These are phyloP conservation scores for Leccinum disarticulatum DNA, from an alignment of 768 basidiomycete species.

Conservation along the genomic window DNA sequence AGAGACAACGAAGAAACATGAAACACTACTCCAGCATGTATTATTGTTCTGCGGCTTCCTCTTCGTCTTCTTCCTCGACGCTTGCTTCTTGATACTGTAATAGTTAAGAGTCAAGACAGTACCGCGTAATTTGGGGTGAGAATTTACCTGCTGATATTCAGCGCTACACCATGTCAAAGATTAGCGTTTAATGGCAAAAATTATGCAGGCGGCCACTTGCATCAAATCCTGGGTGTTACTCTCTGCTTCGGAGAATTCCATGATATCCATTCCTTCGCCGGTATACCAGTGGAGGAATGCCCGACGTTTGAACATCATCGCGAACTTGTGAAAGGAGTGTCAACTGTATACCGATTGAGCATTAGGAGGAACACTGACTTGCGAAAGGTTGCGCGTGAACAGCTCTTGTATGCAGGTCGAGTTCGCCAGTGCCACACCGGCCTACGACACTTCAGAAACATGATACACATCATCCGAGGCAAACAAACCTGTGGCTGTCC, in stretches of 20 bases:
- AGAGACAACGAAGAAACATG: background rate
- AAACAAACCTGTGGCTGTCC: constrained; percentile 64
- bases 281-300: constrained; percentile 94
- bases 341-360: background rate
- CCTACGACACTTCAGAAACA: constrained; percentile 36
- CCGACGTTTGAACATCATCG: constrained; percentile 76
- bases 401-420: constrained; percentile 85
- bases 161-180: constrained; percentile 45
- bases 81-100: constrained; percentile 62
- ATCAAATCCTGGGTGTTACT: constrained; percentile 79
- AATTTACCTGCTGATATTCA: constrained; percentile 81
- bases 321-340: constrained; percentile 48
- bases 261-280: constrained; percentile 85
- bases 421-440: constrained; percentile 71
- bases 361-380: constrained; percentile 39
- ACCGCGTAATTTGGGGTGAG: background rate
- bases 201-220: constrained; percentile 44
- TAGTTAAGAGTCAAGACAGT: background rate
- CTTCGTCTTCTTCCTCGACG: constrained; percentile 39
- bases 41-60: constrained; percentile 33
- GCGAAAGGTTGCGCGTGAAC: constrained; percentile 69
- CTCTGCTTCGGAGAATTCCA: constrained; percentile 85
- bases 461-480: background rate
- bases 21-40: background rate
- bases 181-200: constrained; percentile 6